These are phyloP conservation scores for Pythium dissotocum DNA, from an alignment of 352 stramenopile genomes.

Conservation along the genomic window DNA sequence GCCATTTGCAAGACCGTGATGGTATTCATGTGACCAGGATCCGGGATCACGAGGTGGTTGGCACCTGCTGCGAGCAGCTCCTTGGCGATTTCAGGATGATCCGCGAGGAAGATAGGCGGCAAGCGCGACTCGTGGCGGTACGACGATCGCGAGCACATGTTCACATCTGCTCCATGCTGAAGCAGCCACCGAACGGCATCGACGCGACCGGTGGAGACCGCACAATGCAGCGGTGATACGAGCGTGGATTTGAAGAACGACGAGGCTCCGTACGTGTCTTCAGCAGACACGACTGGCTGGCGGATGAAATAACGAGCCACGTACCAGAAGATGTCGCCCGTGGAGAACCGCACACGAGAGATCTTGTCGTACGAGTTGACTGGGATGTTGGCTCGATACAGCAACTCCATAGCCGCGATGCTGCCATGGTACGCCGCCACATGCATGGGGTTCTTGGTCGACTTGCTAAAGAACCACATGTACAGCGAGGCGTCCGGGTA, in stretches of 20 bases:
- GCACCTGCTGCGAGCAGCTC: constrained; percentile 62
- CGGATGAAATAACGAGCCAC: constrained; percentile 70
- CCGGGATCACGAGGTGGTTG: constrained; percentile 79
- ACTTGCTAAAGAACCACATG: constrained; percentile 70
- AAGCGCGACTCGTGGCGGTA: constrained; percentile 63
- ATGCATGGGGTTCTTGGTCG: constrained; percentile 85
- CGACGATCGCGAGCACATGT: constrained; percentile 75
- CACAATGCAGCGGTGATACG: constrained; percentile 76
- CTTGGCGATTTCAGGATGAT: constrained; percentile 80
- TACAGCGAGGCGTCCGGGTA: constrained; percentile 70
- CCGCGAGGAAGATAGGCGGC: constrained; percentile 79
- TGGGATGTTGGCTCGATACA: constrained; percentile 54
- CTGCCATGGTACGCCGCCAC: constrained; percentile 80
- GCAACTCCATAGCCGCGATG: constrained; percentile 67
- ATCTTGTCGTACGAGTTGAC: constrained; percentile 85
- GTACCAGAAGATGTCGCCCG: constrained; percentile 84
- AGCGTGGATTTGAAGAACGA: constrained; percentile 75
- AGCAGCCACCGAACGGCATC: constrained; percentile 77
- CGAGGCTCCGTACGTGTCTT: constrained; percentile 55
- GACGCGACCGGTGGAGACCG: constrained; percentile 70
- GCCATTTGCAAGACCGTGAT: constrained; percentile 81
- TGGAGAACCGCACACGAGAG: constrained; percentile 72
- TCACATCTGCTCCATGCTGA: constrained; percentile 70
- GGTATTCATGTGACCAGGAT: constrained; percentile 85
- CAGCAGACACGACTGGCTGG: constrained; percentile 61